A percentile compares a stretch with the other conserved stretches of the same genome.
Conservation (phyloP, 2,329 filamentous ascomycete genomes). For the Tolypocladium sp. region DNA sequence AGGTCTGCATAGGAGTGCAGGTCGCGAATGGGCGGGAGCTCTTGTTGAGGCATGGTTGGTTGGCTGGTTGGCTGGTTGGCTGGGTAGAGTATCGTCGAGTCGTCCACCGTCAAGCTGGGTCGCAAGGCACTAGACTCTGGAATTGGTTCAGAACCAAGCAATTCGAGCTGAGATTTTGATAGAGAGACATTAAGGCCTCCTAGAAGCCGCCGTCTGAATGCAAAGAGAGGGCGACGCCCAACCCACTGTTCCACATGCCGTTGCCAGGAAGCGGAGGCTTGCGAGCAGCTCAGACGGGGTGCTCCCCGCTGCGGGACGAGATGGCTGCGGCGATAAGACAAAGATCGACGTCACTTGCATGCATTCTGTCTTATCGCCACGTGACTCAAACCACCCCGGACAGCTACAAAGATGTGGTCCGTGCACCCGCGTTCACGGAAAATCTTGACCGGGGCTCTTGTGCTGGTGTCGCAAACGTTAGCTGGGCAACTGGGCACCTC, state of each 20-base stretch:
- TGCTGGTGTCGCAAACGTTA: not conserved
- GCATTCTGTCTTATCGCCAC: not conserved
- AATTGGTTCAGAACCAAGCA: not conserved
- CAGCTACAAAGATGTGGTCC: not conserved
- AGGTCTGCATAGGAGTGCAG: constrained; percentile 47
- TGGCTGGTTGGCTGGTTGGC: not conserved
- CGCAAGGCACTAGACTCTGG: not conserved
- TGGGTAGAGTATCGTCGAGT: not conserved
- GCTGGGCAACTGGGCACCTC: not conserved
- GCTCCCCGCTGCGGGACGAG: constrained; percentile 10
- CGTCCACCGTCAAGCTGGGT: not conserved
- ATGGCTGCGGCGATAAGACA: not conserved
- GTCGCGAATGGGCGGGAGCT: constrained; percentile 46
- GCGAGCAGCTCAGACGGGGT: constrained; percentile 7
- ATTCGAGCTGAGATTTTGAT: not conserved
- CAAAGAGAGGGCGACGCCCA: not conserved
- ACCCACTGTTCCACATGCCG: not conserved
- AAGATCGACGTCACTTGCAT: not conserved
- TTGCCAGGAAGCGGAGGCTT: not conserved
- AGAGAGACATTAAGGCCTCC: not conserved
- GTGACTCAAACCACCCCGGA: not conserved
- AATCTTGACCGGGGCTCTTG: constrained; percentile 10
- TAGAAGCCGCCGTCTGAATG: not conserved
- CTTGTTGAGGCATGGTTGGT: constrained; percentile 10
- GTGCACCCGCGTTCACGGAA: constrained; percentile 7